Evolutionary conservation across 2,329 filamentous ascomycete genomes (phyloP), one percentile per base, ranked within the genome.

Genomic region (Diaporthe vexans): DNA sequence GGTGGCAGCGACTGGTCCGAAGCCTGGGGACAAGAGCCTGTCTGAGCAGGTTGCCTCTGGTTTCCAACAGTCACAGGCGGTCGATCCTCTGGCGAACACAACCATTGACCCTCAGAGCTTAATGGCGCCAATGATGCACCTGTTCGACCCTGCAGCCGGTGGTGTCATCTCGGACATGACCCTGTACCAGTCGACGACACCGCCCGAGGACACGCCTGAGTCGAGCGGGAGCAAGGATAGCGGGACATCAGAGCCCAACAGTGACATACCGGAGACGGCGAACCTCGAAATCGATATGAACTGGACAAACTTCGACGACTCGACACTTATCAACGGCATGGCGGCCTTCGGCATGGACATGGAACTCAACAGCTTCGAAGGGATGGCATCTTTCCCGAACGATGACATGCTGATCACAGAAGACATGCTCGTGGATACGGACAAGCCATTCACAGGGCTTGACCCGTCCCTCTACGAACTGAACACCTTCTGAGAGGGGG

Each of bases 221-320:
- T 92, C 90, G 2, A 89, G 86, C 81, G 91, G 90, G 1, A 89
- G 86, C 81, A 91, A 91, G 80, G 90, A 92, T 73, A 88, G 87
- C 77, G 87, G 88, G 5, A 81, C 84, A 11, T 91, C 90, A 54
- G 90, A 92, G 78, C 88, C 89, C 13, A 91, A 88, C 75, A 92
- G 90, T 78, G 91, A 92, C 77, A 88, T 92, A 24, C 87, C 89
- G 3, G 91, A 92, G 73, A 85, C 84, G 7, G 85, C 86, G 4
- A 80, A 83, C 21, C 83, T 91, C 19, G 90, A 91, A 57, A 87
- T 91, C 67, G 88, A 86, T 43, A 79, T 88, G 37, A 82, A 84
- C 61, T 91, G 88, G 69, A 33, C 51, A 19, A 72, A 72, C 15
- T 87, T 83, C 84, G 58, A 83, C 85, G 15, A 83, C 33, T 89